These are phyloP conservation scores for Claviceps cyperi DNA, from an alignment of 2,329 filamentous ascomycete species.

Conservation along the genomic window DNA sequence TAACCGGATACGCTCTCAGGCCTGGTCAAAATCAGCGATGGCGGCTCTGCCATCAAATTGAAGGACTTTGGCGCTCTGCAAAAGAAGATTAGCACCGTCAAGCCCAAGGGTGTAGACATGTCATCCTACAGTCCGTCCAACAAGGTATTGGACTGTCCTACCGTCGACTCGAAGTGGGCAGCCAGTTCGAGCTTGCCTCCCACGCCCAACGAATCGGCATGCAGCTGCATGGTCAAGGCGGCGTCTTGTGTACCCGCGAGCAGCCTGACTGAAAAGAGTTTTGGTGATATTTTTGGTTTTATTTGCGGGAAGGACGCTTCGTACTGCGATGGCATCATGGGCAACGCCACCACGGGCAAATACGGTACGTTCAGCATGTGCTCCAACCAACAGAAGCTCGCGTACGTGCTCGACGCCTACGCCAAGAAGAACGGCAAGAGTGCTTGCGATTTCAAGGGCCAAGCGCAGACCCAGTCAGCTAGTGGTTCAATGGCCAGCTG, in stretches of 20 bases:
- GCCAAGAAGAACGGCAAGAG: constrained; percentile 42
- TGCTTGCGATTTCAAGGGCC: constrained; percentile 55
- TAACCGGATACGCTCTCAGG: constrained; percentile 23
- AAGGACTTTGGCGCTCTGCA: constrained; percentile 62
- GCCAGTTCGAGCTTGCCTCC: constrained; percentile 57
- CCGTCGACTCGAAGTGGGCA: constrained; percentile 48
- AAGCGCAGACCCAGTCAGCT: constrained; percentile 41
- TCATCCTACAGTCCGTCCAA: constrained; percentile 61
- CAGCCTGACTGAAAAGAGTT: constrained; percentile 41
- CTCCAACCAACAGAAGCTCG: constrained; percentile 52
- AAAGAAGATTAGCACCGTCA: constrained; percentile 51
- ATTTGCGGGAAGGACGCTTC: constrained; percentile 47
- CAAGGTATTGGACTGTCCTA: constrained; percentile 60
- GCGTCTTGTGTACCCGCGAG: constrained; percentile 55
- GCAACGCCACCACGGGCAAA: constrained; percentile 26
- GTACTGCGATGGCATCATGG: constrained; percentile 51
- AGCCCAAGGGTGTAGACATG: constrained; percentile 51
- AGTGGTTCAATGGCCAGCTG: constrained; percentile 39
- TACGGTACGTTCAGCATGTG: constrained; percentile 76
- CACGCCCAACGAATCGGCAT: constrained; percentile 63
- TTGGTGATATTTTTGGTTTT: constrained; percentile 57
- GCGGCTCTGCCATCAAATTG: constrained; percentile 47
- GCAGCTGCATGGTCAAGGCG: constrained; percentile 71
- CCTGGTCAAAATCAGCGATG: constrained; percentile 44
- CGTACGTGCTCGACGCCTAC: constrained; percentile 61